A percentile compares a stretch with the other conserved stretches of the same genome.
These are phyloP conservation scores for Phyllosticta paracitricarpa DNA, from an alignment of 2,329 filamentous ascomycete genomes.

Conservation along the genomic window DNA sequence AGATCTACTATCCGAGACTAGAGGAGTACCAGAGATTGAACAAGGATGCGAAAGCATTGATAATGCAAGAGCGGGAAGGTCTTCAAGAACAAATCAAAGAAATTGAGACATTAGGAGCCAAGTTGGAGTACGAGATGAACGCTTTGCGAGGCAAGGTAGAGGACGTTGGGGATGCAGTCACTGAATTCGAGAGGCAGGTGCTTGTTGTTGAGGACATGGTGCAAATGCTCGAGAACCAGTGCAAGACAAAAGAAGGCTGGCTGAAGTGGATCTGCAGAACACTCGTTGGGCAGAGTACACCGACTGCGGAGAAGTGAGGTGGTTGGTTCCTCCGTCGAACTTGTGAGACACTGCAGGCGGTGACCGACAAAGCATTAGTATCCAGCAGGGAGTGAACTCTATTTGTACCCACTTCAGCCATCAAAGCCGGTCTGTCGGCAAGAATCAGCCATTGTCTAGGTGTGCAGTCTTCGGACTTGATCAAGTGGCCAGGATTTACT, in stretches of 20 bases:
- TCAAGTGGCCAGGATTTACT: background rate
- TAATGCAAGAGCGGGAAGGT: constrained; percentile 58
- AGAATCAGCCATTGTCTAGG: background rate
- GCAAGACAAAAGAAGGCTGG: constrained; percentile 27
- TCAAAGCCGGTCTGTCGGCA: background rate
- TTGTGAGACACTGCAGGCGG: background rate
- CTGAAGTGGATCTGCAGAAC: constrained; percentile 18
- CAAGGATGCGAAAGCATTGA: constrained; percentile 56
- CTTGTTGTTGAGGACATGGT: constrained; percentile 32
- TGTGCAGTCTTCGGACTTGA: background rate
- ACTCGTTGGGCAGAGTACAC: background rate
- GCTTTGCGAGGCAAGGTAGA: constrained; percentile 69
- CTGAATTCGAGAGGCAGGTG: constrained; percentile 64
- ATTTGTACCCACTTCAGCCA: background rate
- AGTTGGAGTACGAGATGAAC: constrained; percentile 85
- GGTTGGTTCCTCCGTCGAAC: background rate
- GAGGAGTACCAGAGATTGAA: constrained; percentile 60
- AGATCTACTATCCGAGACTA: constrained; percentile 58
- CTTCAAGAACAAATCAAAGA: constrained; percentile 66
- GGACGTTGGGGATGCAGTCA: constrained; percentile 76
- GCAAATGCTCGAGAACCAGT: constrained; percentile 49
- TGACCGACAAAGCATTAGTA: background rate
- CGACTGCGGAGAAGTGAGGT: background rate
- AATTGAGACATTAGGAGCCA: constrained; percentile 69
- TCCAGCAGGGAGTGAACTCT: background rate